A percentile compares a stretch with the other conserved stretches of the same genome.
phyloP scores from a whole-genome alignment of 345 rosid genomes.

The Lepidium africanum region DNA sequence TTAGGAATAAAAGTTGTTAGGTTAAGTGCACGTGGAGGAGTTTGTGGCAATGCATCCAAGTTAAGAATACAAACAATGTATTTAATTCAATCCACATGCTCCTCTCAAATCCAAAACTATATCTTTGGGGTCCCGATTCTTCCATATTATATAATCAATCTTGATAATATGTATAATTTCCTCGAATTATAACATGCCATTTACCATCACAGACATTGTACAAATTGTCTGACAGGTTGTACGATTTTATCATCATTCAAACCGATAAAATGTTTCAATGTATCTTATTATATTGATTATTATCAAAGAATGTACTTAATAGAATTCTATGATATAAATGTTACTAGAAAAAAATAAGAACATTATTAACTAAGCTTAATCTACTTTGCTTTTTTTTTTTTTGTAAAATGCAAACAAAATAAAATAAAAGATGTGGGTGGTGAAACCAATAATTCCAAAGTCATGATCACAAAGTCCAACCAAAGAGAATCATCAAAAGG shows the following conservation, averaged over 20 bases:
- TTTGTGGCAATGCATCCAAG: conserved; percentile 17
- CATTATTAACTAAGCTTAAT: no score
- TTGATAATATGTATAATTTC: neutral
- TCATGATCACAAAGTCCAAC: neutral
- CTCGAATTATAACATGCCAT: conserved; percentile 10
- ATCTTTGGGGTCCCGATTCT: neutral
- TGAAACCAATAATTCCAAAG: neutral
- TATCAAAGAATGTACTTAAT: neutral
- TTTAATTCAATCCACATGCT: conserved; percentile 17
- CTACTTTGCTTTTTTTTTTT: no score
- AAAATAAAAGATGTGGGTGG: no score
- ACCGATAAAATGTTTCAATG: conserved; percentile 2
- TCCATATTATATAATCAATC: neutral
- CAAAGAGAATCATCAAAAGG: conserved; percentile 4
- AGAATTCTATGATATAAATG: neutral
- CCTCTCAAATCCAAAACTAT: conserved; percentile 9
- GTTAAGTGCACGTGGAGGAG: conserved; percentile 1
- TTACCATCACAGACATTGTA: conserved; percentile 4
- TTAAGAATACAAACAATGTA: conserved; percentile 14
- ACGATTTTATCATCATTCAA: conserved; percentile 10
- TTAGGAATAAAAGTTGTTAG: neutral
- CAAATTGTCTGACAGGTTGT: conserved; percentile 12
- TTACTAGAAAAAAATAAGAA: no score
- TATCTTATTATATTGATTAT: neutral
- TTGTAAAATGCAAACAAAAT: no score